Evolutionary conservation across 2,329 filamentous ascomycete genomes (phyloP), one percentile per base, ranked within the genome.

Genomic region (Ophiostoma perfectum): DNA sequence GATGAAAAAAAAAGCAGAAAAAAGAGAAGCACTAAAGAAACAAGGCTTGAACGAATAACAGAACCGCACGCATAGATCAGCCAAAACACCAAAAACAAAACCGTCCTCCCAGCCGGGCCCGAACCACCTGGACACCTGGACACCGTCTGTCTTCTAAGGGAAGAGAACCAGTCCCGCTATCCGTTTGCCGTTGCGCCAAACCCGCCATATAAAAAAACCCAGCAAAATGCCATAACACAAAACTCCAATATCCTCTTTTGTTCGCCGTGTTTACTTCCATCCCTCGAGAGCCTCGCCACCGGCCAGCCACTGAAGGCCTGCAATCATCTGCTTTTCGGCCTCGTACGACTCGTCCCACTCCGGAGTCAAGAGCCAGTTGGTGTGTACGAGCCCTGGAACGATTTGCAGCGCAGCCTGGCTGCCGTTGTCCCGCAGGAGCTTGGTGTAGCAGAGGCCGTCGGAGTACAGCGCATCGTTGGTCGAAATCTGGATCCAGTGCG

Each of bases 381-480:
- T 84, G 75, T 84, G 82, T 18, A 82, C 81, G 77, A 79, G 83
- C 8, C 82, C 82, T 67, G 73, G 70, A 41, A 82, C 76, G 2
- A 83, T 76, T 71, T 81, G 78, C 6, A 81, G 72, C 68, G 73
- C 76, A 0, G 83, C 79, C 12, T 79, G 76, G 0, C 79, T 76
- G 11, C 79, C 80, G 4, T 76, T 77, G 27, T 60, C 55, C 12
- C 76, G 73, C 55, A 73, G 75, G 69, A 84, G 73, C 73, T 79
- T 79, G 4, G 79, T 81, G 72, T 83, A 83, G 71, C 82, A 84
- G 8, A 82, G 70, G 9, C 82, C 82, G 73, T 84, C 82, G 27
- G 80, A 81, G 74, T 83, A 84, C 70, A 83, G 77, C 55, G 79
- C 78, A 70, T 85, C 82, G 66, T 84, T 84, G 8, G 80, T 81